Evolutionary conservation across 805 yeast genomes (phyloP), one percentile per base, ranked within the genome.

Genomic region (Priceomyces haplophilus): DNA sequence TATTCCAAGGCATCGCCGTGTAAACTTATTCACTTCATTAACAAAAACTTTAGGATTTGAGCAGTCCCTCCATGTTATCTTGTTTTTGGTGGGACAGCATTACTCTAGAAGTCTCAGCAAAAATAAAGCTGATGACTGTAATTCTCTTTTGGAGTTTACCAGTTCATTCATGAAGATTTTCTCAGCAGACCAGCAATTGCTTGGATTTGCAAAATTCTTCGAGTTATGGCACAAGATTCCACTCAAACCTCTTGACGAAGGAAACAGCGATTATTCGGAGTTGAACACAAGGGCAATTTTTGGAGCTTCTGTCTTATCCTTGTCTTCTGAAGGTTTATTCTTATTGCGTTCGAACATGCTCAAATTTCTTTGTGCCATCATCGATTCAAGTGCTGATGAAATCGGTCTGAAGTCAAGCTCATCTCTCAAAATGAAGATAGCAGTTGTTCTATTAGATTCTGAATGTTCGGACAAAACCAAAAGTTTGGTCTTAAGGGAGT

Each of bases 1-100:
- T 59, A 90, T 93, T 50, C 99, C 99, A 47, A 81, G 96, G 59
- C 99, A 93, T 61, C 85, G 99, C 65, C 79, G 99, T 54, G 95
- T 88, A 32, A 83, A 82, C 56, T 67, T 93, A 41, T 93, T 87
- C 54, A 76, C 86, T 2, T 83, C 95, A 1, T 73, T 93, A 49
- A 80, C 89, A 12, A 74, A 74, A 51, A 85, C 97, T 1, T 68
- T 93, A 47, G 90, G 91, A 17, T 68, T 84, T 36, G 69, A 73
- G 7, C 65, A 72, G 38, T 79, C 95, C 2, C 72, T 90, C 48
- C 87, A 85, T 52, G 72, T 84, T 38, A 76, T 91, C 37, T 61
- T 91, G 48, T 83, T 87, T 54, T 72, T 93, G 52, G 76, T 91
- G 55, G 91, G 95, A 41, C 87, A 80, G 57, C 95, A 88, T 58